Evolutionary conservation across 2,329 filamentous ascomycete species (phyloP).

Genomic region (Pseudogymnoascus sp.): DNA sequence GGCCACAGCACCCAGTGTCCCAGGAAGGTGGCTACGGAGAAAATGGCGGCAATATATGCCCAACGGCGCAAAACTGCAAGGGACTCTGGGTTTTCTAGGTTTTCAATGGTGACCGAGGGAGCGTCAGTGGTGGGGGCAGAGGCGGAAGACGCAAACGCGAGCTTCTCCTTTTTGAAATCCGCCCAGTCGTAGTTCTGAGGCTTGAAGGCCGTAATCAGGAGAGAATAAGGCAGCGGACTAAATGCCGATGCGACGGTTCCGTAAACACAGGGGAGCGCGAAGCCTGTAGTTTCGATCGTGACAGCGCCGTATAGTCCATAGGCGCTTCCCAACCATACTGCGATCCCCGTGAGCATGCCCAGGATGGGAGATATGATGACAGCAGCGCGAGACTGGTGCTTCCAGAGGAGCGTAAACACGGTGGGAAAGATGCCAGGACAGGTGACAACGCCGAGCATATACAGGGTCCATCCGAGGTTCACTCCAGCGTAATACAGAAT

Average conservation of each 20-base stretch:
- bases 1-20: constrained; percentile 49
- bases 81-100: constrained; percentile 27
- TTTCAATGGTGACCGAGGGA: constrained; percentile 19
- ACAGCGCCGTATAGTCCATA: constrained; percentile 40
- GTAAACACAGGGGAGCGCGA: constrained; percentile 44
- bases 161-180: constrained; percentile 34
- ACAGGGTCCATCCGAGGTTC: constrained; percentile 46
- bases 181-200: constrained; percentile 34
- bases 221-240: constrained; percentile 36
- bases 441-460: constrained; percentile 46
- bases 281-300: constrained; percentile 40
- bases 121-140: constrained; percentile 22
- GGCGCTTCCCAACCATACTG: constrained; percentile 45
- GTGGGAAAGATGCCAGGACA: constrained; percentile 48
- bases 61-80: constrained; percentile 32
- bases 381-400: constrained; percentile 40
- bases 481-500: constrained; percentile 47
- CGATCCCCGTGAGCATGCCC: constrained; percentile 43
- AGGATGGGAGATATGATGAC: constrained; percentile 44
- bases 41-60: constrained; percentile 38
- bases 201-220: constrained; percentile 39
- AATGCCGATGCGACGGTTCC: constrained; percentile 43
- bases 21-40: constrained; percentile 43
- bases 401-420: constrained; percentile 46
- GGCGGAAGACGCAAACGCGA: constrained; percentile 30